These are phyloP conservation scores for Penicillium decumbens DNA, from an alignment of 2,329 filamentous ascomycete genomes.

Conservation along the genomic window DNA sequence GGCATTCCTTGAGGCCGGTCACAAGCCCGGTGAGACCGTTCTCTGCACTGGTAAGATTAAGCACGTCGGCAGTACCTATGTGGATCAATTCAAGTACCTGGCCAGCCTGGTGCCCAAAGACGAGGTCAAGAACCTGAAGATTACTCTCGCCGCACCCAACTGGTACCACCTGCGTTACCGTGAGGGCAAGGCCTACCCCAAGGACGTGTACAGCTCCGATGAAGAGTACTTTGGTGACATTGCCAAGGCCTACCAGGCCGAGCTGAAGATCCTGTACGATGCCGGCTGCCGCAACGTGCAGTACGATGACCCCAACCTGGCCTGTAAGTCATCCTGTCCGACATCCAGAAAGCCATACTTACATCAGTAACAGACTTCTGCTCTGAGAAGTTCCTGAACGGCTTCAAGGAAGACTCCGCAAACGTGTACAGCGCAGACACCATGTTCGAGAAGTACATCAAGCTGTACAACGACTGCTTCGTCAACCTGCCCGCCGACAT, in stretches of 20 bases:
- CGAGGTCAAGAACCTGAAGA: conserved; percentile 61
- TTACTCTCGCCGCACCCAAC: conserved; percentile 62
- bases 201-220: conserved; percentile 54
- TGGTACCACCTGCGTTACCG: conserved; percentile 65
- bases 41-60: conserved; percentile 57
- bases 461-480: conserved; percentile 69
- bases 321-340: conserved; percentile 45
- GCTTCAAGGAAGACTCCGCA: conserved; percentile 63
- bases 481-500: conserved; percentile 61
- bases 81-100: conserved; percentile 57
- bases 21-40: conserved; percentile 54
- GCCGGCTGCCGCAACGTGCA: conserved; percentile 63
- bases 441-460: conserved; percentile 70
- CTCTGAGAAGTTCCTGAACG: conserved; percentile 64
- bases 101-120: conserved; percentile 57
- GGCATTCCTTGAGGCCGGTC: conserved; percentile 56
- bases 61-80: conserved; percentile 54
- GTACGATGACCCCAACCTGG: conserved; percentile 63
- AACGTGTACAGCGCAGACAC: conserved; percentile 66
- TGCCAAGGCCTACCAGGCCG: conserved; percentile 61
- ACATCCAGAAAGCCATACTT: background rate
- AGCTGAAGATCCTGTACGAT: conserved; percentile 58
- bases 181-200: conserved; percentile 53
- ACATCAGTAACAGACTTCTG: conserved; percentile 59
- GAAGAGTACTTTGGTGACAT: conserved; percentile 63